Evolutionary conservation across 164 flowering plant species (phyloP).

Genomic region (Vitis cinerea): DNA sequence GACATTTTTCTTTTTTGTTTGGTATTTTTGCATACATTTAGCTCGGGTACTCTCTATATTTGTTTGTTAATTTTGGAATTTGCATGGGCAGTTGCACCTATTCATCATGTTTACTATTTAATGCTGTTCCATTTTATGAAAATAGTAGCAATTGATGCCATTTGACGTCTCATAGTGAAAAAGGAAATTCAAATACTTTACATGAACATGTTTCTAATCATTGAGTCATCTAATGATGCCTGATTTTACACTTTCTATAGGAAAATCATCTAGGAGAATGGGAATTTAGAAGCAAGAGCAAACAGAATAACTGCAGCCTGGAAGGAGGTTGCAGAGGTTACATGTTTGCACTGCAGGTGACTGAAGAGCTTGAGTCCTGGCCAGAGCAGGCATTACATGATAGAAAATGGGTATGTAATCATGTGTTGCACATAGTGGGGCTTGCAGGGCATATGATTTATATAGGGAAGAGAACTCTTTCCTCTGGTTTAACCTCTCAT

Average conservation of each 20-base stretch:
- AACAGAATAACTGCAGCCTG: slow-evolving; percentile 16
- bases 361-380: slow-evolving; percentile 36
- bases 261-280: slow-evolving; percentile 27
- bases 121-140: background rate
- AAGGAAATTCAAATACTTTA: background rate
- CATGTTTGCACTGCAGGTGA: slow-evolving; percentile 35
- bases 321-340: slow-evolving; percentile 34
- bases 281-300: slow-evolving; percentile 38
- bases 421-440: background rate
- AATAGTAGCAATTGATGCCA: background rate
- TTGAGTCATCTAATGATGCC: background rate
- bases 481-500: too few species aligned
- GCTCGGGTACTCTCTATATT: too few species aligned
- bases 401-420: slow-evolving; percentile 28
- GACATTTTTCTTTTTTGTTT: too few species aligned
- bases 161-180: background rate
- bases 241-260: slow-evolving; percentile 1
- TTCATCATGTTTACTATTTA: background rate
- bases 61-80: too few species aligned
- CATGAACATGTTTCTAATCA: background rate
- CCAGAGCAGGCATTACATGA: slow-evolving; percentile 22
- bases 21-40: too few species aligned
- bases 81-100: too few species aligned
- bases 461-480: background rate
- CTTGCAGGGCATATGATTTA: background rate